These are phyloP conservation scores for Phytophthora kernoviae DNA, from an alignment of 352 stramenopile species.

Conservation along the genomic window DNA sequence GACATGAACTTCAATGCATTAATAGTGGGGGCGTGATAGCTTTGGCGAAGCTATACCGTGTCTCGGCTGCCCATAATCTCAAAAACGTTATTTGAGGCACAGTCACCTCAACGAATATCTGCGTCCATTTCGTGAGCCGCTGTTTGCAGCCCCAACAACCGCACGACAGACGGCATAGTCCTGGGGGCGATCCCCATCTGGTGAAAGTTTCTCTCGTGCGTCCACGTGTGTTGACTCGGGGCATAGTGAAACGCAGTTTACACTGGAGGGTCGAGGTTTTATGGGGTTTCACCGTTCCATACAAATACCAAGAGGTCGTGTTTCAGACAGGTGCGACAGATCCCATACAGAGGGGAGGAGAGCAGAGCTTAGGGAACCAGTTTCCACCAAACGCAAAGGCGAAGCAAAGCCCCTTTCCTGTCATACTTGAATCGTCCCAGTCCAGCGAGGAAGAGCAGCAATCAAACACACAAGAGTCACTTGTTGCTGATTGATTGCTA, in stretches of 20 bases:
- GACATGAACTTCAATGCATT: too few relatives aligned
- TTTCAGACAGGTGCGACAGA: slow-evolving; percentile 39
- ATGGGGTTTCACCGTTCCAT: slow-evolving; percentile 1
- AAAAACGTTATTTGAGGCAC: too few relatives aligned
- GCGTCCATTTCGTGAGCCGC: background rate
- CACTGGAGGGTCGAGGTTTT: background rate
- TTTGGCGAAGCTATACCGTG: too few relatives aligned
- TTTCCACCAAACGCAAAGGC: slow-evolving; percentile 16
- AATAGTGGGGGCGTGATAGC: too few relatives aligned
- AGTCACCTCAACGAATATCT: background rate
- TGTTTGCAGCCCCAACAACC: background rate
- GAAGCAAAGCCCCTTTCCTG: slow-evolving; percentile 6
- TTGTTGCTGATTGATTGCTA: slow-evolving; percentile 13
- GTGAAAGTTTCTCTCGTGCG: background rate
- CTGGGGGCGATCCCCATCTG: background rate
- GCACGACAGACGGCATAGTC: background rate
- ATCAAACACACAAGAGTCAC: slow-evolving; percentile 1
- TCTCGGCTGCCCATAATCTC: too few relatives aligned
- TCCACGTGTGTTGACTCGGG: slow-evolving; percentile 3
- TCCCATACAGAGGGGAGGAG: slow-evolving; percentile 35
- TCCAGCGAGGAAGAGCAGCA: slow-evolving; percentile 9
- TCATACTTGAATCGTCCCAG: slow-evolving; percentile 43
- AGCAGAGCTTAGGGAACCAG: slow-evolving; percentile 31
- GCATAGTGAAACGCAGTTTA: background rate
- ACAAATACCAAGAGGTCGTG: slow-evolving; percentile 14